Conservation (phyloP, 2,329 filamentous ascomycete genomes). For the Byssoonygena ceratinophila region DNA sequence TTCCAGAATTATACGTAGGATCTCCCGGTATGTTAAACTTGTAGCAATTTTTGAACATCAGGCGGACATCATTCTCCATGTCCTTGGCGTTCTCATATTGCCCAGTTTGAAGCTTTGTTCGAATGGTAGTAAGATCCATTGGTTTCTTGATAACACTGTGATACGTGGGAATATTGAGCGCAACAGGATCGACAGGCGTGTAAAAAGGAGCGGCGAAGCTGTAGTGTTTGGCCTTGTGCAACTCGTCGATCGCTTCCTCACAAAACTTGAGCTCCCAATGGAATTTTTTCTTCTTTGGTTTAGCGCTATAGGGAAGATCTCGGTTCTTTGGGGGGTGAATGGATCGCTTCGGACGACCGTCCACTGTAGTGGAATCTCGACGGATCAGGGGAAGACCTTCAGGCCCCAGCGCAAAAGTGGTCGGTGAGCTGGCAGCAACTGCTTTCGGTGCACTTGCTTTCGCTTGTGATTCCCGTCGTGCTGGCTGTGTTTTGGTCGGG, state of each 20-base stretch:
- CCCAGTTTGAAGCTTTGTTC: slow-evolving; percentile 62
- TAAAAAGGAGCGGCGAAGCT: slow-evolving; percentile 63
- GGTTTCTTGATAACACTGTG: slow-evolving; percentile 91
- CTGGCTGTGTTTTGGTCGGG: slow-evolving; percentile 33
- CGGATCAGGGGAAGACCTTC: slow-evolving; percentile 73
- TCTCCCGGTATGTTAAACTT: slow-evolving; percentile 80
- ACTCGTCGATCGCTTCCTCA: slow-evolving; percentile 65
- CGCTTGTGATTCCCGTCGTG: slow-evolving; percentile 38
- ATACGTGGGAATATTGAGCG: slow-evolving; percentile 85
- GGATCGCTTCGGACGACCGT: slow-evolving; percentile 79
- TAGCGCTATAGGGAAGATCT: slow-evolving; percentile 79
- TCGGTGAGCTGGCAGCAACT: slow-evolving; percentile 33
- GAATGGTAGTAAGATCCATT: slow-evolving; percentile 85
- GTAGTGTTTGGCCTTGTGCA: slow-evolving; percentile 63
- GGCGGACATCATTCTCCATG: slow-evolving; percentile 69
- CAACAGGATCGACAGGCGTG: slow-evolving; percentile 81
- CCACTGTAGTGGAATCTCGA: slow-evolving; percentile 67
- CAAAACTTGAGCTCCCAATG: slow-evolving; percentile 85
- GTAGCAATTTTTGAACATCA: slow-evolving; percentile 83
- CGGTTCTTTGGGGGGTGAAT: slow-evolving; percentile 86
- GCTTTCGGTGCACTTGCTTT: slow-evolving; percentile 23
- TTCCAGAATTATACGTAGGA: slow-evolving; percentile 60
- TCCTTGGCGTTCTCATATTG: slow-evolving; percentile 75
- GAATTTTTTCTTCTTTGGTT: slow-evolving; percentile 82
- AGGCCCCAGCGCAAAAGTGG: slow-evolving; percentile 62